Base-by-base conservation (phyloP, 371 early-diverging fungal genomes). In the Apophysomyces sp. region DNA sequence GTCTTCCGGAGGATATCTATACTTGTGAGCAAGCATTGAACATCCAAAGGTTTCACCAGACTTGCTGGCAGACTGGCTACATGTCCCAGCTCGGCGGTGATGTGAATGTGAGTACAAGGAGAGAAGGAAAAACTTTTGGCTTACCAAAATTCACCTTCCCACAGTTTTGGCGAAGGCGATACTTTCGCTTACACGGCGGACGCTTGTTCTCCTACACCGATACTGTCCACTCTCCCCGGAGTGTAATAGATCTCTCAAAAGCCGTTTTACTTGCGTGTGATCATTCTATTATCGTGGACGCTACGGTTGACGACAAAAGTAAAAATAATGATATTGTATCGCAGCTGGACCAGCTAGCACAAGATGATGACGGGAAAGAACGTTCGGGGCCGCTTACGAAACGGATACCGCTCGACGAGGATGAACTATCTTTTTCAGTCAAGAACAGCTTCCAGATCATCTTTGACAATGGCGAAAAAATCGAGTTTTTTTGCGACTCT, bases 41-140 rank as follows among this genome's bases (percentile, higher is more conserved):
- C 52, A 61, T 69, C 6, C 66, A 54, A 52, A 63, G 76, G 11
- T 74, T 71, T 57, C 61, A 67, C 52, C 60, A 71, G 37, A 73
- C 71, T 9, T 39, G 61, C 21, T 78, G 78, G 78, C 67, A 67
- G 29, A 26, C 66, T 1, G 78, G 78, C 3, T 75, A 69, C 52
- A 62, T 78, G 61, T 68, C 66, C 4, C 76, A 78, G 30, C 31
- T 69, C 3, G 71, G 71, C 0, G 75, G 71, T 16, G 67, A 73
- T 59, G 56, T 65, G 30, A 72, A 74, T 57, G 76, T 68, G 57
- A 28, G 44, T 39, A 28, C 27, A 13, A 8, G 26, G 57, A 31
- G 11, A 41, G 54, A 30, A 29, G 21, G 54, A 41, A 29, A 55
- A 36, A 29, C 21, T n/a, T 7, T 34, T 8, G 36, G 32, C 40